Evolutionary conservation across 2,329 filamentous ascomycete genomes (phyloP).

Genomic region (Penicillium sp.): DNA sequence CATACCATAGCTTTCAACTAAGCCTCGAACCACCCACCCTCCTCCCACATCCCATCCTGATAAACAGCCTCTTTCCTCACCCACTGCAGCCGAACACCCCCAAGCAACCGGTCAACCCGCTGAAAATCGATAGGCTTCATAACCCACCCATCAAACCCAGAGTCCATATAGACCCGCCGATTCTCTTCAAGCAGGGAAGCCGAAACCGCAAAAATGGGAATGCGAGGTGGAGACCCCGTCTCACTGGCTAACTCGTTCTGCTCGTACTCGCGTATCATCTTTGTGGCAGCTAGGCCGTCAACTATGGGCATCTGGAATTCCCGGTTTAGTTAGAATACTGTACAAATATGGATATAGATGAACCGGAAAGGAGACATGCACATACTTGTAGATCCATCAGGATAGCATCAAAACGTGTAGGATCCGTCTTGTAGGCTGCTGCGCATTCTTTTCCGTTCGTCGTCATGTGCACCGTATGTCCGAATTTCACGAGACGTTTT

Average conservation of each 20-base stretch:
- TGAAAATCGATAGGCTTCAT: conserved; percentile 82
- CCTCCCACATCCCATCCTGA: conserved; percentile 69
- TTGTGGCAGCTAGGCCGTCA: conserved; percentile 75
- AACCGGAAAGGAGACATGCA: conserved; percentile 9
- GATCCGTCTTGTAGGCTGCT: conserved; percentile 61
- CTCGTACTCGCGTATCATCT: conserved; percentile 75
- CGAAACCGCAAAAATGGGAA: conserved; percentile 83
- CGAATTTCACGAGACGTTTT: conserved; percentile 72
- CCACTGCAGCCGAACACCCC: conserved; percentile 62
- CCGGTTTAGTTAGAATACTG: conserved; percentile 1
- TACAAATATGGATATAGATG: too few species aligned
- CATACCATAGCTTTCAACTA: not conserved
- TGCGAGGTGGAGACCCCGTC: conserved; percentile 37
- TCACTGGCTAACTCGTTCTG: conserved; percentile 41
- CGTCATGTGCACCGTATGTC: conserved; percentile 68
- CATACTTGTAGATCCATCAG: conserved; percentile 90
- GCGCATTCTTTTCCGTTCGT: conserved; percentile 84
- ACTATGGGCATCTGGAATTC: conserved; percentile 78
- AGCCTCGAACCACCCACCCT: conserved; percentile 73
- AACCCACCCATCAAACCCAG: conserved; percentile 89
- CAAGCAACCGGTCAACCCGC: conserved; percentile 64
- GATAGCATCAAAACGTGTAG: conserved; percentile 67
- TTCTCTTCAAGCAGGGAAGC: conserved; percentile 73
- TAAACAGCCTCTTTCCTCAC: conserved; percentile 64
- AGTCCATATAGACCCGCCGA: conserved; percentile 64